These are phyloP conservation scores for Heliosperma pusillum DNA, from an alignment of 148 eudicot species.

Conservation along the genomic window DNA sequence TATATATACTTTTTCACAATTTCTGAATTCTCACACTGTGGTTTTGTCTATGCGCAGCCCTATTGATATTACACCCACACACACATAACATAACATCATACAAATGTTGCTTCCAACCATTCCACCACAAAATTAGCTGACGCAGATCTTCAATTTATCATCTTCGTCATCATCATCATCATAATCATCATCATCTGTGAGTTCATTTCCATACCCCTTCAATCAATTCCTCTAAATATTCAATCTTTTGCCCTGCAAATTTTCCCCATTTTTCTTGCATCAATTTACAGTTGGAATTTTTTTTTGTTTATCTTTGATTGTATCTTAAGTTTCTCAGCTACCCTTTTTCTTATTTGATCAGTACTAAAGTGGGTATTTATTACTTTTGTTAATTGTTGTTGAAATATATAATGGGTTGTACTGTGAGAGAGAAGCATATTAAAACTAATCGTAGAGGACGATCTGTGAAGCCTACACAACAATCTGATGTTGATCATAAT, in stretches of 20 bases:
- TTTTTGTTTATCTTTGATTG: conserved; percentile 1
- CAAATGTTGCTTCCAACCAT: background rate
- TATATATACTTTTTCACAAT: background rate
- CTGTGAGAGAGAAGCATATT: conserved; percentile 84
- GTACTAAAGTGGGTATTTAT: conserved; percentile 20
- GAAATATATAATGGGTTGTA: conserved; percentile 59
- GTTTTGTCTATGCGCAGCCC: conserved; percentile 28
- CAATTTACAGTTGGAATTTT: background rate
- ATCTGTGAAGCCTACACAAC: conserved; percentile 36
- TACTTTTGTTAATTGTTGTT: conserved; percentile 2
- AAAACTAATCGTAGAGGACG: conserved; percentile 67
- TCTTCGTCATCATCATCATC: background rate
- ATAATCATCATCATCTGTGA: conserved; percentile 14
- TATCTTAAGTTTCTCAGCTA: conserved; percentile 2
- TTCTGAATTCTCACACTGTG: background rate
- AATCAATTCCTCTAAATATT: background rate
- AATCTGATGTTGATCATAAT: conserved; percentile 42
- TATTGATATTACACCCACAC: background rate
- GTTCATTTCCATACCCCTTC: conserved; percentile 8
- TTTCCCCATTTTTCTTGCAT: background rate
- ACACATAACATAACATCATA: background rate
- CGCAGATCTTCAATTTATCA: conserved; percentile 9
- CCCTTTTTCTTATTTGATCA: conserved; percentile 9
- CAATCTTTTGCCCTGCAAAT: background rate
- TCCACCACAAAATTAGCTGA: conserved; percentile 17